Evolutionary conservation across 192 early-diverging fungal species (phyloP).

Genomic region (Jimgerdemannia flammicorona): DNA sequence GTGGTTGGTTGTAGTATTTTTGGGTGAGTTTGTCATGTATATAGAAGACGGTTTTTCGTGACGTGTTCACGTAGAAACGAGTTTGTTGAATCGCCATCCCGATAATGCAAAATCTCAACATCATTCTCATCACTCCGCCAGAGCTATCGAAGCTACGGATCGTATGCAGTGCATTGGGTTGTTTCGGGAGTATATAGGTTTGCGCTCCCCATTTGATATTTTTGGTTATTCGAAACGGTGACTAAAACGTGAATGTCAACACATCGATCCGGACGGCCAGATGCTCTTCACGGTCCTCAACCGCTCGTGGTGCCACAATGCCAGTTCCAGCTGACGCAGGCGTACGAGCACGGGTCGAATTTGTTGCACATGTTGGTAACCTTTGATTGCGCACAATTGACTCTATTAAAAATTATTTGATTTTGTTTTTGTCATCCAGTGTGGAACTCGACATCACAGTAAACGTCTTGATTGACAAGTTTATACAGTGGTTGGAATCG

Average conservation of each 20-base stretch:
- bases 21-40: no score
- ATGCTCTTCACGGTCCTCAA: constrained; percentile 83
- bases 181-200: background rate
- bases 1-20: background rate
- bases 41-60: no score
- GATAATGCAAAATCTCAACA: constrained; percentile 98
- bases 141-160: constrained; percentile 80
- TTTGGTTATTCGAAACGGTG: background rate
- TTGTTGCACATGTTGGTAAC: constrained; percentile 72
- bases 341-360: constrained; percentile 86
- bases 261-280: constrained; percentile 73
- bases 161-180: background rate
- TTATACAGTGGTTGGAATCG: constrained; percentile 95
- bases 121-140: constrained; percentile 92
- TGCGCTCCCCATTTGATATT: background rate
- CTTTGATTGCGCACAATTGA: background rate
- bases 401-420: background rate
- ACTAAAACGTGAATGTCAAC: no score
- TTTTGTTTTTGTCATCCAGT: constrained; percentile 17
- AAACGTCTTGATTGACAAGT: constrained; percentile 91
- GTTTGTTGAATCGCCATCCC: constrained; percentile 92
- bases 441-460: constrained; percentile 95
- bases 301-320: constrained; percentile 95
- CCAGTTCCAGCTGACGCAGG: constrained; percentile 96
- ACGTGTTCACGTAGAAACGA: no score